Percentiles rank a stretch among this genome's conserved stretches.
Conservation (phyloP, 805 yeast species). For the Pichia nanzhaoensis region DNA sequence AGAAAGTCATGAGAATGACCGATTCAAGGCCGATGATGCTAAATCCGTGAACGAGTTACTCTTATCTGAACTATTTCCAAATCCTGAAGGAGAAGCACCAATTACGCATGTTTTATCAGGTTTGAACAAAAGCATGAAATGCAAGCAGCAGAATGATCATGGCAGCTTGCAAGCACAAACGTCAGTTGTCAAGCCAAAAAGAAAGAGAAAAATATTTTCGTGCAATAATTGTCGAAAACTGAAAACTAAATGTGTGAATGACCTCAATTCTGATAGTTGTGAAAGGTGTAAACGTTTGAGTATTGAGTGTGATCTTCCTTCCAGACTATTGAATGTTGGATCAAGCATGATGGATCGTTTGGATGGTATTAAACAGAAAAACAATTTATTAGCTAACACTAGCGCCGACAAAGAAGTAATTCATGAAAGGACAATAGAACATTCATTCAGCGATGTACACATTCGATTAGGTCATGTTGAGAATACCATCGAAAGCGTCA, state of each 20-base stretch:
- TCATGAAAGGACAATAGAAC: too few relatives aligned
- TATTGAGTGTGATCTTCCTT: slow-evolving; percentile 42
- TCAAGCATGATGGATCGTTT: not conserved
- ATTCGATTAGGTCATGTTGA: not conserved
- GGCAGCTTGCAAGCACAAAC: not conserved
- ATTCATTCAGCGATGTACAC: not conserved
- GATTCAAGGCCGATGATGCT: slow-evolving; percentile 12
- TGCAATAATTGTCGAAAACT: slow-evolving; percentile 48
- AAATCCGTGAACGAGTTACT: slow-evolving; percentile 20
- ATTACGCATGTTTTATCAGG: slow-evolving; percentile 2
- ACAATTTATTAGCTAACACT: not conserved
- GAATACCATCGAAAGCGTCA: not conserved
- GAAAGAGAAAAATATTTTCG: slow-evolving; percentile 29
- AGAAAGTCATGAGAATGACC: not conserved
- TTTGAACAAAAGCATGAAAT: too few relatives aligned
- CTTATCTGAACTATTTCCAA: slow-evolving; percentile 15
- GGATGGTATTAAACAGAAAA: not conserved
- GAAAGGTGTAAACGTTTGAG: slow-evolving; percentile 45
- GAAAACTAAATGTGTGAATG: slow-evolving; percentile 53
- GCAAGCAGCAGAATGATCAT: not conserved
- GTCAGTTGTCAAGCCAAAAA: slow-evolving; percentile 5
- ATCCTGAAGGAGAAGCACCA: not conserved
- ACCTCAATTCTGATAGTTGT: slow-evolving; percentile 38
- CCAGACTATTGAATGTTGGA: not conserved
- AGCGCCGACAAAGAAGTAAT: too few relatives aligned